phyloP scores from a whole-genome alignment of 225 moss, liverwort and hornwort species.

The Ulota crispa region DNA sequence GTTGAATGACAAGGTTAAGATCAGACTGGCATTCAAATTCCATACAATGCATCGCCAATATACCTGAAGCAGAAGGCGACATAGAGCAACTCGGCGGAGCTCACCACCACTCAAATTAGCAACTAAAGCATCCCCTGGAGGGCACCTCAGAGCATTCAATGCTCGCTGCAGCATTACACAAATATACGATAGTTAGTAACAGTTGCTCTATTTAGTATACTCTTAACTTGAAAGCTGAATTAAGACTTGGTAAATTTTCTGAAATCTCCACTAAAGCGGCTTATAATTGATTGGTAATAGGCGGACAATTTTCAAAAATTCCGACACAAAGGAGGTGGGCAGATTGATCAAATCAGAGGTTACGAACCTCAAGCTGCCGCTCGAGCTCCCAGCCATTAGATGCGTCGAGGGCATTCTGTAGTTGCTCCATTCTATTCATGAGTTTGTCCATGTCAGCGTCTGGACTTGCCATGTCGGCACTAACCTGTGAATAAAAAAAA shows the following conservation, averaged over 20 bases:
- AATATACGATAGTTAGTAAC: constrained; percentile 14
- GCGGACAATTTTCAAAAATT: not conserved
- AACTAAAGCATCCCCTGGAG: constrained; percentile 79
- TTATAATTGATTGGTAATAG: not conserved
- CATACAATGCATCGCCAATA: constrained; percentile 10
- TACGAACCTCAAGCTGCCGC: constrained; percentile 78
- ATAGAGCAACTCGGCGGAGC: constrained; percentile 92
- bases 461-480: constrained; percentile 81
- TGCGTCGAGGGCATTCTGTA: constrained; percentile 90
- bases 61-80: constrained; percentile 91
- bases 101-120: constrained; percentile 91
- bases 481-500: constrained; percentile 52
- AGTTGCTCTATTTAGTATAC: not conserved
- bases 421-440: constrained; percentile 87
- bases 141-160: constrained; percentile 86
- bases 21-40: not conserved
- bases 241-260: not conserved
- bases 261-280: not conserved
- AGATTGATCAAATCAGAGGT: constrained; percentile 10
- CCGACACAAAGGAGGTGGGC: not conserved
- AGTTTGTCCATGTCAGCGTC: constrained; percentile 94
- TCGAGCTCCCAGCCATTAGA: constrained; percentile 97
- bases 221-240: not conserved
- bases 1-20: not conserved
- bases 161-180: constrained; percentile 63